Evolutionary conservation across 2,329 filamentous ascomycete species (phyloP).

Genomic region (Arthroderma sp.): DNA sequence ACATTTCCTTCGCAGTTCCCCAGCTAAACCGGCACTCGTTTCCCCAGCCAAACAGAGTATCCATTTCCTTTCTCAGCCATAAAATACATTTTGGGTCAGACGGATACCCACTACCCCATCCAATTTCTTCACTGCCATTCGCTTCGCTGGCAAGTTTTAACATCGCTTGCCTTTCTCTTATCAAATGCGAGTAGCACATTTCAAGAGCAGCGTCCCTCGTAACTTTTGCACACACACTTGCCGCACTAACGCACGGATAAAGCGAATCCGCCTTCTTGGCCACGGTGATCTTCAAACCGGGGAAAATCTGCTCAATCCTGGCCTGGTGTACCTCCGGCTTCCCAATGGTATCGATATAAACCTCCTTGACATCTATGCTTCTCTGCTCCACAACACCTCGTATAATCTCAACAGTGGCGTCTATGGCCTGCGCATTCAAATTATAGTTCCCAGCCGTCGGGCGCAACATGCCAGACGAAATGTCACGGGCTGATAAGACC

Average conservation of each 20-base stretch:
- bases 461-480: constrained; percentile 63
- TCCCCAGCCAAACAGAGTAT: constrained; percentile 92
- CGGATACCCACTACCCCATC: constrained; percentile 90
- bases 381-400: constrained; percentile 54
- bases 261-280: constrained; percentile 86
- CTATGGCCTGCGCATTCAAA: constrained; percentile 89
- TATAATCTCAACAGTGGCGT: constrained; percentile 76
- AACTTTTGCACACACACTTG: constrained; percentile 90
- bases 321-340: constrained; percentile 71
- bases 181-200: constrained; percentile 51
- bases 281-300: constrained; percentile 59
- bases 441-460: constrained; percentile 52
- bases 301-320: constrained; percentile 72
- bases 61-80: constrained; percentile 79
- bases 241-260: constrained; percentile 85
- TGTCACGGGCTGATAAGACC: constrained; percentile 70
- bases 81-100: constrained; percentile 65
- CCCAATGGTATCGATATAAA: constrained; percentile 93
- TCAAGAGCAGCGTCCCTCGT: constrained; percentile 84
- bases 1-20: constrained; percentile 86
- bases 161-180: constrained; percentile 19
- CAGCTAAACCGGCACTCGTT: constrained; percentile 88
- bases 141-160: constrained; percentile 8
- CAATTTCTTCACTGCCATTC: constrained; percentile 24
- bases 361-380: constrained; percentile 72